Percentiles rank a stretch among this genome's conserved stretches.
These are phyloP conservation scores for Cryptococcus maquisensis DNA, from an alignment of 1,284 basidiomycete genomes.

Conservation along the genomic window DNA sequence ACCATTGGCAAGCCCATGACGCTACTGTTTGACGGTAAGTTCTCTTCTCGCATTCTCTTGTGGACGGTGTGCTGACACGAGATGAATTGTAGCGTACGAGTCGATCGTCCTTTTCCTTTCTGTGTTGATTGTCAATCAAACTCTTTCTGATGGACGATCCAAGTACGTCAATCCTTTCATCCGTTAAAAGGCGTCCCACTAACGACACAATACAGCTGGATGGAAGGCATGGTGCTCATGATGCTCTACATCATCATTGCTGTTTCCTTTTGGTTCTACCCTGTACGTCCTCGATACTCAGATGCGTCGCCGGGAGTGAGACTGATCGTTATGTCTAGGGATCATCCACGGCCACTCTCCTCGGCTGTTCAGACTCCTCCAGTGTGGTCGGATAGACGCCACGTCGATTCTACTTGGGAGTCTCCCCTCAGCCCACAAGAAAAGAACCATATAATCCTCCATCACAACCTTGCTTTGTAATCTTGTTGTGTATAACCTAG, in stretches of 20 bases:
- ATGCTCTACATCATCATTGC: conserved; percentile 51
- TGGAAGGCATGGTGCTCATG: conserved; percentile 56
- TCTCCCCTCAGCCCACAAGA: too few species aligned
- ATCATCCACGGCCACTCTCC: conserved; percentile 35
- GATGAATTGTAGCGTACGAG: conserved; percentile 40
- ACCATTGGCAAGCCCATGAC: conserved; percentile 52
- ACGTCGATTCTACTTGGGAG: too few species aligned
- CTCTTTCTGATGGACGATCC: conserved; percentile 61
- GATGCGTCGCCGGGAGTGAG: background rate
- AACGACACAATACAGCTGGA: conserved; percentile 31
- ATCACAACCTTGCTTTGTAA: too few species aligned
- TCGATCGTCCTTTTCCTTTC: conserved; percentile 54
- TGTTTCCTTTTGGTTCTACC: conserved; percentile 45
- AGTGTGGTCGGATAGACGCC: conserved; percentile 9
- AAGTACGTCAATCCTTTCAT: conserved; percentile 20
- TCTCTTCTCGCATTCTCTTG: background rate
- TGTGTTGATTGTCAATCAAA: conserved; percentile 78
- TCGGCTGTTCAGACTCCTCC: conserved; percentile 24
- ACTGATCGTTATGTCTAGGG: conserved; percentile 16
- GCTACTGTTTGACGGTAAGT: conserved; percentile 45
- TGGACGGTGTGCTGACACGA: too few species aligned
- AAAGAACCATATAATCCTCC: too few species aligned
- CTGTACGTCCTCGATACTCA: conserved; percentile 12
- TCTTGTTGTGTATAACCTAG: too few species aligned
- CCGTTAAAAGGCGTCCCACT: background rate